Conservation (phyloP, 352 stramenopile species). For the Achlya hypogyna region DNA sequence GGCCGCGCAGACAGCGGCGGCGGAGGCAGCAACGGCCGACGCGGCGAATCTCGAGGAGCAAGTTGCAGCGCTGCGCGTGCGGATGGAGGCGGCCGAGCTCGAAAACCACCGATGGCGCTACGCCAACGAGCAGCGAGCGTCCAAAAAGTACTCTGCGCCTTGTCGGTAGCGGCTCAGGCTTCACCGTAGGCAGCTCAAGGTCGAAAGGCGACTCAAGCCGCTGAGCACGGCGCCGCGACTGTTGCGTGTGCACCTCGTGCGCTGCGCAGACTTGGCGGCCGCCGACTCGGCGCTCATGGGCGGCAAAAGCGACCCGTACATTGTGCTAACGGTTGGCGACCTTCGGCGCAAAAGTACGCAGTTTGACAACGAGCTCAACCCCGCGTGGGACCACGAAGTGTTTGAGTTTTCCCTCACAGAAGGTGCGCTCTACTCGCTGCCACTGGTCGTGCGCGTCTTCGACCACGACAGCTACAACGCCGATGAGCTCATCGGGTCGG, state of each 20-base stretch:
- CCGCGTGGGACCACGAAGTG: slow-evolving; percentile 42
- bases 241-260: slow-evolving; percentile 10
- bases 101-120: not conserved
- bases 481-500: slow-evolving; percentile 54
- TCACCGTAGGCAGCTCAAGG: not conserved
- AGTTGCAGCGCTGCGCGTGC: not conserved
- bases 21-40: not conserved
- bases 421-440: slow-evolving; percentile 14
- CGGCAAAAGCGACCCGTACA: slow-evolving; percentile 69
- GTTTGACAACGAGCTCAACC: slow-evolving; percentile 37
- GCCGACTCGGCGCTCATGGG: slow-evolving; percentile 32
- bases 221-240: not conserved
- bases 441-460: slow-evolving; percentile 48
- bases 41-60: not conserved
- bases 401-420: slow-evolving; percentile 38
- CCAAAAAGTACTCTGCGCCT: not conserved
- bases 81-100: not conserved
- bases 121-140: not conserved
- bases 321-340: slow-evolving; percentile 46
- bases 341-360: slow-evolving; percentile 44
- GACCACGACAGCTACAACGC: slow-evolving; percentile 64
- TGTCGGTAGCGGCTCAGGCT: too few species aligned
- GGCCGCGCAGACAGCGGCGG: not conserved
- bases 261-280: not conserved
- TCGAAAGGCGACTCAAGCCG: not conserved